phyloP scores from a whole-genome alignment of 306 rosid species.

The Acacia confusa region DNA sequence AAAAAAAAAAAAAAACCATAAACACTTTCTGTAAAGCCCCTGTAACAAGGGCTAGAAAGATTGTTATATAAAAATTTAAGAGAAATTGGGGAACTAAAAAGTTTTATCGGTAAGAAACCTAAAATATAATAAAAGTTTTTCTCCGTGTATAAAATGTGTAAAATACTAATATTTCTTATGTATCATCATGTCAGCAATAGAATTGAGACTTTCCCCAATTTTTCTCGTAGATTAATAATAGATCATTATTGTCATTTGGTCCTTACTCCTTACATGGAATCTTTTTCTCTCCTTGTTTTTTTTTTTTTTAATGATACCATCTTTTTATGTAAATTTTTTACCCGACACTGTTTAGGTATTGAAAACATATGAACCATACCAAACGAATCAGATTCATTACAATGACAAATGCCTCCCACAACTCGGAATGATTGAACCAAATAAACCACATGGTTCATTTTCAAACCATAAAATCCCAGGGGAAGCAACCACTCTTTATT shows the following conservation, averaged over 20 bases:
- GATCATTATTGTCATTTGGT: background rate
- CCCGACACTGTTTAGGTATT: background rate
- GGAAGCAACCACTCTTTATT: background rate
- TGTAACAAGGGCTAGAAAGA: no score
- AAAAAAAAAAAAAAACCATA: no score
- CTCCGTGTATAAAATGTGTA: no score
- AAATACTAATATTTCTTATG: no score
- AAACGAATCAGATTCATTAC: background rate
- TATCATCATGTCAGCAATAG: no score
- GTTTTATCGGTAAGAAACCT: no score
- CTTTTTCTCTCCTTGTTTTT: background rate
- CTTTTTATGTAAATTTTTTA: background rate
- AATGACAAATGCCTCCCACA: slow-evolving; percentile 11
- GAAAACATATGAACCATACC: background rate
- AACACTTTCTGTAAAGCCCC: no score
- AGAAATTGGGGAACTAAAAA: no score
- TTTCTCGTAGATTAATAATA: no score
- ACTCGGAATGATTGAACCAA: background rate
- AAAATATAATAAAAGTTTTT: no score
- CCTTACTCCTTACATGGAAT: background rate
- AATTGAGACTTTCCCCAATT: no score
- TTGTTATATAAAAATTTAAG: no score
- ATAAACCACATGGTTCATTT: background rate
- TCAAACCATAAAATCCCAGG: background rate
- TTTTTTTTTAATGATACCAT: background rate